Base-by-base conservation (phyloP, 352 stramenopile genomes). In the Thraustotheca clavata region DNA sequence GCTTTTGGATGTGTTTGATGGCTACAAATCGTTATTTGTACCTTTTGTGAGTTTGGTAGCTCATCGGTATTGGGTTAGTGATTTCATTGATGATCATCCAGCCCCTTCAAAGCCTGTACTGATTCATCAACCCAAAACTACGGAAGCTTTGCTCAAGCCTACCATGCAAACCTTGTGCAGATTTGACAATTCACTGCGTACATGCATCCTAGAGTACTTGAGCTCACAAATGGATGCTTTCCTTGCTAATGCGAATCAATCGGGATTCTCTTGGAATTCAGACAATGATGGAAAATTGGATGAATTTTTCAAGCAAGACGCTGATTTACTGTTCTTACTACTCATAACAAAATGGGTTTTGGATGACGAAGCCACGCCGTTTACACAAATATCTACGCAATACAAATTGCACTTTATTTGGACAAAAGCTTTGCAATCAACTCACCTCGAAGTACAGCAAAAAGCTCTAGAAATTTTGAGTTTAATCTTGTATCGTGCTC, bases 321-420 rank as follows among this genome's bases (percentile, higher is more conserved):
- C 55, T n/a, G 55, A 63, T 27, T 63, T 63, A 41, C 31, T 38
- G 22, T 63, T 63, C 34, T n/a, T 63, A 14, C 11, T 59, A 1
- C 34, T 63, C 14, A 16, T 63, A 16, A 63, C 55, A 29, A 8
- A 24, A 11, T 63, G 55, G 55, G 12, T 63, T 12, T 27, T 63
- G 18, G 43, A 52, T 9, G n/a, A 14, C 43, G 43, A 52, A 2
- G 43, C 11, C 43, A 24, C n/a, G 6, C 38, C 43, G 8, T 41
- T 39, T 55, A 12, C 27, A 9, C 24, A 26, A 29, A 34, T 18
- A 12, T 26, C 22, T n/a, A 22, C 52, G 5, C 39, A 59, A 14
- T 32, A 54, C 33, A 22, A 46, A 11, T 32, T 63, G 5, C 52
- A 39, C 24, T 32, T 20, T 18, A 52, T 50, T 12, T 63, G 55